phyloP scores from a whole-genome alignment of 2,329 filamentous ascomycete species.

The Fusarium siculi region DNA sequence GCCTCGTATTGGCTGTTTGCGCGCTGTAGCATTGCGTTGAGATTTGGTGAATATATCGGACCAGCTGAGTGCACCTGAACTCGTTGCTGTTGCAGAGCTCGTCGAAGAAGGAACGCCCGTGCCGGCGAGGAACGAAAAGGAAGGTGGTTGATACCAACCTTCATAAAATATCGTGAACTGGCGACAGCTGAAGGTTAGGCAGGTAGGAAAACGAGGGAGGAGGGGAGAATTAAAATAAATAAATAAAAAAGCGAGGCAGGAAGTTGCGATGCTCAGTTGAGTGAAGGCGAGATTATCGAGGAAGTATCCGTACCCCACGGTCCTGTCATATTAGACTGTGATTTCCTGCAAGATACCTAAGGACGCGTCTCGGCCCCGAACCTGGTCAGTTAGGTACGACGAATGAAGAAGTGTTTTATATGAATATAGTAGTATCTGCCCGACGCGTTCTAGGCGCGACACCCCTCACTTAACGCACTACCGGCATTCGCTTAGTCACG shows the following conservation, averaged over 20 bases:
- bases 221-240: neutral
- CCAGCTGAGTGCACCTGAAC: slow-evolving; percentile 40
- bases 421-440: neutral
- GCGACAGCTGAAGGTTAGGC: neutral
- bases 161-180: slow-evolving; percentile 48
- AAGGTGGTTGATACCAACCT: slow-evolving; percentile 46
- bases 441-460: slow-evolving; percentile 38
- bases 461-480: slow-evolving; percentile 4
- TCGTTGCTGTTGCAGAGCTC: slow-evolving; percentile 33
- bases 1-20: slow-evolving; percentile 54
- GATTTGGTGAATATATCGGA: slow-evolving; percentile 16
- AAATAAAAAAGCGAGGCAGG: neutral
- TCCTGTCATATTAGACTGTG: slow-evolving; percentile 19
- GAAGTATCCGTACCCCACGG: slow-evolving; percentile 9
- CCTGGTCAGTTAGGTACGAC: slow-evolving; percentile 7
- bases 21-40: slow-evolving; percentile 51
- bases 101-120: slow-evolving; percentile 41
- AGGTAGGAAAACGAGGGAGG: neutral
- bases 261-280: slow-evolving; percentile 5
- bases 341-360: slow-evolving; percentile 20
- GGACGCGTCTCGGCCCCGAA: slow-evolving; percentile 28
- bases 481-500: slow-evolving; percentile 36
- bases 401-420: slow-evolving; percentile 16
- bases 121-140: slow-evolving; percentile 52
- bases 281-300: slow-evolving; percentile 1